phyloP scores from a whole-genome alignment of 768 basidiomycete species.

The Pleurotus tuber-regium region DNA sequence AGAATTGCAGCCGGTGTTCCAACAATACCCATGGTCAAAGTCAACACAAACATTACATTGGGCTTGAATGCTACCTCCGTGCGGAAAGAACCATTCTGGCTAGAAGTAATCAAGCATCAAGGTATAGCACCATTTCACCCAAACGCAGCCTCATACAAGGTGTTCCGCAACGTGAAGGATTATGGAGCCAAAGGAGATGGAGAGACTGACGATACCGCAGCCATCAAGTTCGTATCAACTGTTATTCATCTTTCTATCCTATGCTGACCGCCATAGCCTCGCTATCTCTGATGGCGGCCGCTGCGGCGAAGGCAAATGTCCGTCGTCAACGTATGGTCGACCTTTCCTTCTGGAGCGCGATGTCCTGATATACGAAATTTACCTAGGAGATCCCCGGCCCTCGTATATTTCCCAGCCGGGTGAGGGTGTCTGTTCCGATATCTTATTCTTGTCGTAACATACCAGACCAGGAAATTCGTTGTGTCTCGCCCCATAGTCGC shows the following conservation, averaged over 20 bases:
- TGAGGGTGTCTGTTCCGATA: too few species aligned
- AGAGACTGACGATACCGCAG: constrained; percentile 66
- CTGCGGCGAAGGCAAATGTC: constrained; percentile 57
- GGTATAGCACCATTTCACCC: constrained; percentile 66
- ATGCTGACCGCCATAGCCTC: constrained; percentile 32
- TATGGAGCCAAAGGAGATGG: constrained; percentile 53
- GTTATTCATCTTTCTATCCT: too few species aligned
- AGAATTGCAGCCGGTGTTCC: neutral
- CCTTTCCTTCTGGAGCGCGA: neutral
- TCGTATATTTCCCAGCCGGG: constrained; percentile 76
- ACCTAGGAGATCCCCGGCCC: constrained; percentile 58
- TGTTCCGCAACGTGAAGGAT: constrained; percentile 76
- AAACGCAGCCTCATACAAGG: constrained; percentile 50
- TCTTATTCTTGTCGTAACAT: too few species aligned
- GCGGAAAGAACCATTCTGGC: constrained; percentile 61
- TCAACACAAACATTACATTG: neutral
- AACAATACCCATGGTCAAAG: neutral
- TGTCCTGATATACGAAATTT: neutral
- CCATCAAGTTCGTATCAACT: constrained; percentile 66
- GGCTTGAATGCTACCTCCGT: constrained; percentile 41
- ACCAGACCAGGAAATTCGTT: constrained; percentile 56
- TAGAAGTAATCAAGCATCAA: constrained; percentile 68
- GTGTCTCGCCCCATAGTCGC: constrained; percentile 64
- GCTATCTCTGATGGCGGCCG: constrained; percentile 63
- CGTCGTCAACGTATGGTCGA: constrained; percentile 54